Base-by-base conservation (phyloP, 192 early-diverging fungal genomes). In the Coemansia sp. region DNA sequence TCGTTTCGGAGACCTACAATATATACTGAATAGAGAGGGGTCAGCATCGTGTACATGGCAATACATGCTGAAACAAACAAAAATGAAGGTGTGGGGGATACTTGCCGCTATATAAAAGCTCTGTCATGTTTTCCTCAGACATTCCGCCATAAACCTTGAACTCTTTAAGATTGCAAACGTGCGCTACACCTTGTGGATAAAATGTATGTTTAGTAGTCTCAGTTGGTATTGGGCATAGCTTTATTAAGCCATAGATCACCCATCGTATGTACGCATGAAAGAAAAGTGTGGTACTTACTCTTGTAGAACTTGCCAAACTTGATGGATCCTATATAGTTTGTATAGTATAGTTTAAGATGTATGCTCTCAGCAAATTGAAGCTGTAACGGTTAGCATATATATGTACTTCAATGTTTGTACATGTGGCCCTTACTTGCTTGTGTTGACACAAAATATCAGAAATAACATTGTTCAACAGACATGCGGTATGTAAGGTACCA, bases 161-260 rank as follows among this genome's bases (percentile, higher is more conserved):
- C 78, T 97, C 93, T 53, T 94, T 96, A 22, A 98, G 71, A 66
- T 98, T 98, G 72, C 94, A 97, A 44, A 97, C 91, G 63, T 98
- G 96, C 3, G 64, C 72, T 77, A 77, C 47, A 65, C 5, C 1
- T 22, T 19, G 21, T 17, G 69, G 75, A 72, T 44, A 5, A 47
- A 47, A 47, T 21, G 9, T 22, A 47, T 30, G 18, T 27, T 2
- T 34, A 23, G 62, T 18, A 55, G 45, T 14, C 6, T 38, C 21
- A 23, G 27, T 34, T 37, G n/a, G n/a, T n/a, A n/a, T n/a, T n/a
- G n/a, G n/a, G n/a, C n/a, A n/a, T n/a, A n/a, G n/a, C 30, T n/a
- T n/a, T 39, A 40, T 42, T 25, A 2, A 30, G 27, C 7, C 18
- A 52, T 2, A 45, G 53, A 15, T 18, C 37, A 11, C 39, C 25